Percentiles rank a stretch among this genome's conserved stretches.
These are phyloP conservation scores for Neolecta irregularis DNA, from an alignment of 1,139 yeast genomes.

Conservation along the genomic window DNA sequence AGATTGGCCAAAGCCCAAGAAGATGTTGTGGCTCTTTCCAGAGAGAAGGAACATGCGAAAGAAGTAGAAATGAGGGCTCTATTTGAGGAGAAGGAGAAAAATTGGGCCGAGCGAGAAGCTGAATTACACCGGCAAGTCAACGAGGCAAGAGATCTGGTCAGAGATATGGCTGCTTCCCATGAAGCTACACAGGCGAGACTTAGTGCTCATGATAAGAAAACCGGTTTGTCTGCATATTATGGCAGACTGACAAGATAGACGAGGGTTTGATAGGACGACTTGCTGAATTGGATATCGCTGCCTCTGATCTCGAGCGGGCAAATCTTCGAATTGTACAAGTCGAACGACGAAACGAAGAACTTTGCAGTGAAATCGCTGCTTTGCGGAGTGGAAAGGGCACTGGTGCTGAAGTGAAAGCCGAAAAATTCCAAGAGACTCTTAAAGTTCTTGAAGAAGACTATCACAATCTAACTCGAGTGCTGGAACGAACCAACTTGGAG, in stretches of 20 bases:
- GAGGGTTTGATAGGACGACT: slow-evolving; percentile 21
- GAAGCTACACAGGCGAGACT: slow-evolving; percentile 22
- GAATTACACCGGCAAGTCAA: slow-evolving; percentile 35
- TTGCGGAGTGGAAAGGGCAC: slow-evolving; percentile 29
- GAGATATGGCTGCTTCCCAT: slow-evolving; percentile 29
- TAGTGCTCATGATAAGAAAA: slow-evolving; percentile 16
- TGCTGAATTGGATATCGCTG: slow-evolving; percentile 48
- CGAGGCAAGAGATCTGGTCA: slow-evolving; percentile 23
- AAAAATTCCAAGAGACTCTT: slow-evolving; percentile 29
- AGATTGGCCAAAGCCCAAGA: slow-evolving; percentile 41
- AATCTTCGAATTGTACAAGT: slow-evolving; percentile 54
- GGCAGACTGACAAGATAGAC: slow-evolving; percentile 15
- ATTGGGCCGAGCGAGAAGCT: slow-evolving; percentile 31
- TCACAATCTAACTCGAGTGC: neutral
- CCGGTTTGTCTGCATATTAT: slow-evolving; percentile 15
- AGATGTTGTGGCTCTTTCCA: slow-evolving; percentile 21
- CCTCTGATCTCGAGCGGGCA: slow-evolving; percentile 60
- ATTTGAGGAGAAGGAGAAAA: slow-evolving; percentile 30
- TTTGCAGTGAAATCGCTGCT: slow-evolving; percentile 48
- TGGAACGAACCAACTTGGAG: neutral
- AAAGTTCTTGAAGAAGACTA: slow-evolving; percentile 1
- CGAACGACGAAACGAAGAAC: slow-evolving; percentile 62
- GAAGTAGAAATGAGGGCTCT: slow-evolving; percentile 26
- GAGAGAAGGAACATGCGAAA: slow-evolving; percentile 24
- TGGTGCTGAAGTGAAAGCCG: slow-evolving; percentile 27